These are phyloP conservation scores for Pichia kudriavzevii DNA, from an alignment of 1,139 yeast genomes.

Conservation along the genomic window DNA sequence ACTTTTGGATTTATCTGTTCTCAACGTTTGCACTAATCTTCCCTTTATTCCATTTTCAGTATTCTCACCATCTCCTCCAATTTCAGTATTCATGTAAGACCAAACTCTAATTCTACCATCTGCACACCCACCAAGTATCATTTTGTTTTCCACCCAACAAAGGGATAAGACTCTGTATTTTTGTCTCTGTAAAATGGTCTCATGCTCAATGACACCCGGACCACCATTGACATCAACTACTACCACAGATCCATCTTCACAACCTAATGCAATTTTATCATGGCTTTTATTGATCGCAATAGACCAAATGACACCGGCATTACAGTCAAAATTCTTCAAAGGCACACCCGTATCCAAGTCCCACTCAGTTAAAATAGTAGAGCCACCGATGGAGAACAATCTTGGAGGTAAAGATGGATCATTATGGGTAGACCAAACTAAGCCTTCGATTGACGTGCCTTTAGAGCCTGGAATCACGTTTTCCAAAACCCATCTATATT, in stretches of 20 bases:
- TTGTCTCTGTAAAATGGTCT: constrained; percentile 71
- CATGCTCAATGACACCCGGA: constrained; percentile 70
- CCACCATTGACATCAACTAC: constrained; percentile 81
- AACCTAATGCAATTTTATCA: constrained; percentile 74
- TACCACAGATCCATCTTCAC: constrained; percentile 91
- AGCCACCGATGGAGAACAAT: constrained; percentile 89
- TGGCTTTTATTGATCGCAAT: constrained; percentile 59
- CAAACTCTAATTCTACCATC: constrained; percentile 90
- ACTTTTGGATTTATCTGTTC: constrained; percentile 51
- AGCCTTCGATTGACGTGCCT: constrained; percentile 82
- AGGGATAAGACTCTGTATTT: constrained; percentile 74
- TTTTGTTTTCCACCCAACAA: constrained; percentile 60
- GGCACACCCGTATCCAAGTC: constrained; percentile 70
- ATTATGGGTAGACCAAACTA: constrained; percentile 61
- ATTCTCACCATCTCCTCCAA: constrained; percentile 2
- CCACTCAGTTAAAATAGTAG: constrained; percentile 91
- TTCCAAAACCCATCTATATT: constrained; percentile 48
- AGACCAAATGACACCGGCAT: constrained; percentile 93
- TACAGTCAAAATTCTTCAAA: constrained; percentile 71
- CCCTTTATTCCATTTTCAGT: constrained; percentile 15
- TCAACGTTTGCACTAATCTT: constrained; percentile 33
- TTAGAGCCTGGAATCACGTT: constrained; percentile 67
- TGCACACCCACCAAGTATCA: constrained; percentile 86
- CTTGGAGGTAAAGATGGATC: constrained; percentile 37
- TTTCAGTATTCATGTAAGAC: constrained; percentile 32